Percentiles rank a stretch among this genome's conserved stretches.
Evolutionary conservation across 108 stramenopile species (phyloP).

Genomic region (Schizochytrium sp.): DNA sequence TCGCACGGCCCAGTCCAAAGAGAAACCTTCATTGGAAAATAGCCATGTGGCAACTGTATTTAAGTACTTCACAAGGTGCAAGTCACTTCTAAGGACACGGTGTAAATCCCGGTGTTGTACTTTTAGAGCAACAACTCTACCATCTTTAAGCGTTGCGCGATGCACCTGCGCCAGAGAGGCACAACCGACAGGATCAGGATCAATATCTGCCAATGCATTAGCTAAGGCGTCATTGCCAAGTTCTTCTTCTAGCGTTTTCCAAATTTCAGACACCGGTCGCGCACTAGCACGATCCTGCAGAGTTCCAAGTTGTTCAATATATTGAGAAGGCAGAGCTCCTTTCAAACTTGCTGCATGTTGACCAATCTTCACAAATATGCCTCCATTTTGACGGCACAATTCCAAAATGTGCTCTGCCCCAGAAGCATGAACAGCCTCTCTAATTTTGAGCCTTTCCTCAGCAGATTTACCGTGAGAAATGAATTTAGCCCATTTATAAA

Average conservation of each 20-base stretch:
- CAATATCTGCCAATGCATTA: not conserved
- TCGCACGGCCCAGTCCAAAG: slow-evolving; percentile 14
- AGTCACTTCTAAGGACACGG: not conserved
- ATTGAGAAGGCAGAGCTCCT: slow-evolving; percentile 25
- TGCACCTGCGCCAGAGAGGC: slow-evolving; percentile 66
- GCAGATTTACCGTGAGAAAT: not conserved
- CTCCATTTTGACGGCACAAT: slow-evolving; percentile 48
- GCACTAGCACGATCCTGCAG: not conserved
- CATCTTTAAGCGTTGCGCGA: slow-evolving; percentile 43
- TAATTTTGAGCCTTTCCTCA: not conserved
- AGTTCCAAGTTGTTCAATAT: not conserved
- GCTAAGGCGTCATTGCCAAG: slow-evolving; percentile 1
- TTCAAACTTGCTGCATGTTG: slow-evolving; percentile 53
- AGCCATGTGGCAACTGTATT: not conserved
- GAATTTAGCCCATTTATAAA: not conserved
- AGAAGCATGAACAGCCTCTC: not conserved
- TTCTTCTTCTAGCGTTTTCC: not conserved
- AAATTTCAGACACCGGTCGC: not conserved
- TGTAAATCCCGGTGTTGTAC: slow-evolving; percentile 59
- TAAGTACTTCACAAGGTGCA: slow-evolving; percentile 41
- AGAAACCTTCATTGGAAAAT: slow-evolving; percentile 35
- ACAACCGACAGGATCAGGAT: not conserved
- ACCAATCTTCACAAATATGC: slow-evolving; percentile 19
- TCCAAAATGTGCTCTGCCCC: not conserved
- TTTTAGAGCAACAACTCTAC: slow-evolving; percentile 61